Evolutionary conservation across 1,284 basidiomycete genomes (phyloP), one percentile per base, ranked within the genome.

Genomic region (Chalciporus sp.): DNA sequence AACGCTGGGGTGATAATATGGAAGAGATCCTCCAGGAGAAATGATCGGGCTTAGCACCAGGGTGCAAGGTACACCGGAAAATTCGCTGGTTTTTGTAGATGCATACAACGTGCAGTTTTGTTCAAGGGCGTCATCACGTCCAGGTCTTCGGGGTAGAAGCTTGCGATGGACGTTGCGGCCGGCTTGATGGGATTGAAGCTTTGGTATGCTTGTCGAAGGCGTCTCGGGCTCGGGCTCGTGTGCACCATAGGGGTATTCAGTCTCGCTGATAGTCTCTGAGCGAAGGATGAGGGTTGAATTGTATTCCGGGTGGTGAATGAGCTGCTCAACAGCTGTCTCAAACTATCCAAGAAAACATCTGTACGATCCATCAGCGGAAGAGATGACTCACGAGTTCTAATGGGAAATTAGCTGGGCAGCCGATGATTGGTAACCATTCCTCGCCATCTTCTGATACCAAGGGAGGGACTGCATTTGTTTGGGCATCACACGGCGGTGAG

Each of bases 281-380:
- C 91, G 83, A 14, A 94, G 71, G 50, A 94, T 93, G 29, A 92
- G 78, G 0, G 90, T 89, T 0, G 88, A 90, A 64, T 92, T 92
- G 69, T 90, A 90, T 64, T 93, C 90, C 9, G 90, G 91, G 62
- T 92, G 90, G 46, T 86, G 79, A 3, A 92, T 74, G 28, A 92
- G 73, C 61, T 89, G 86, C 11, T 76, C 78, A 27, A 84, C 66
- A 0, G 86, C 88, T 2, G 67, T 64, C 60, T 84, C 81, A 61
- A 92, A 92, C 90, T 92, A 8, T 29, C 1, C 1, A 23, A 33
- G 10, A 42, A 29, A 42, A 11, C 7, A 7, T 45, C 17, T 27
- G 23, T 42, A 26, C 40, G 26, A 28, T 31, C 3, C 29, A 20
- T 20, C 11, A 2, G 12, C 17, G 19, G 23, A 16, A 3, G 20